Evolutionary conservation across 176 grass and related monocot genomes (phyloP), one percentile per base, ranked within the genome.

Genomic region (Poa pratensis): DNA sequence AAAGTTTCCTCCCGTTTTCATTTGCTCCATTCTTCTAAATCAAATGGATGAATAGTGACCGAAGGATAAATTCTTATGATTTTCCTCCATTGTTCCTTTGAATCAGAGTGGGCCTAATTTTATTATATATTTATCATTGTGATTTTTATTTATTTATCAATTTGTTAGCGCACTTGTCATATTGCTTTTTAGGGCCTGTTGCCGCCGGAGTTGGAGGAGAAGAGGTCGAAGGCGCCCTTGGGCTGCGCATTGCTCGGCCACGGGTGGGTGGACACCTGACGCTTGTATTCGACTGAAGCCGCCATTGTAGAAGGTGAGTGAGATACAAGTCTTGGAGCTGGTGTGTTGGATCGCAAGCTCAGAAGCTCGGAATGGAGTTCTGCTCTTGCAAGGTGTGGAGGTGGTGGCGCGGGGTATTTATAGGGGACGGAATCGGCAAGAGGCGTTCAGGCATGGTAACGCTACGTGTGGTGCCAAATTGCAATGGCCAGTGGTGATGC

Each of bases 221-320:
- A 61, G 71, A 92, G 83, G 59, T 91, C 89, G 80, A 91, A 92
- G 77, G 45, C 82, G 77, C 37, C 82, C 12, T 54, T 52, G 19
- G 80, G 32, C 18, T 83, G 26, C n/a, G 87, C 87, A 39, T 91
- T 92, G 87, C 51, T 60, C 13, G 90, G 65, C 50, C 87, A 91
- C 13, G 69, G 80, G 74, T 90, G 68, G 2, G 75, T 26, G 0
- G 70, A 39, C 19, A 80, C 83, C 76, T 82, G 84, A 14, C 84
- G 84, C 58, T 89, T 70, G 34, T 91, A 84, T 17, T 94, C 85
- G 1, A 93, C 89, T 0, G 90, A 90, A 75, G 92, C 86, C 78
- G 87, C 91, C 83, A 87, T 87, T 85, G 26, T 61, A 1, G 23
- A 19, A 40, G 35, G 0, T 34, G 5, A n/a, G 24, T 3, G n/a